These are phyloP conservation scores for Echinochloa phyllopogon DNA, from an alignment of 176 grass and related monocot genomes.

Conservation along the genomic window DNA sequence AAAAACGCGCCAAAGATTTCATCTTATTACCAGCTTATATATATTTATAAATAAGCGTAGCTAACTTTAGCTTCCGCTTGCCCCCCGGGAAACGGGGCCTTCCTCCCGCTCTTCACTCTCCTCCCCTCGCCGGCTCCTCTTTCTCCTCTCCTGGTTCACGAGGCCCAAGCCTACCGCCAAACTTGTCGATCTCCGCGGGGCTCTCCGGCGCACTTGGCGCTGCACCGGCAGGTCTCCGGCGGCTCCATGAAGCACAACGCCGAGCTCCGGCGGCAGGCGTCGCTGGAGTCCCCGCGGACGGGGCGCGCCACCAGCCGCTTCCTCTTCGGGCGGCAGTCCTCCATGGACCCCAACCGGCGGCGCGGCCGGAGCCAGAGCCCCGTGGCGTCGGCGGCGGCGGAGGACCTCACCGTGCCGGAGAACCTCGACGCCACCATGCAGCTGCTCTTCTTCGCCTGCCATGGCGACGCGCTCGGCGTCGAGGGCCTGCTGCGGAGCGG, in stretches of 20 bases:
- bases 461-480: slow-evolving; percentile 69
- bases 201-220: slow-evolving; percentile 62
- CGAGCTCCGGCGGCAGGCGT: slow-evolving; percentile 67
- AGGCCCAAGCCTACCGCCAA: neutral
- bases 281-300: slow-evolving; percentile 63
- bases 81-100: slow-evolving; percentile 37
- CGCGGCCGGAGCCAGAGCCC: slow-evolving; percentile 68
- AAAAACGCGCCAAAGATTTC: slow-evolving; percentile 50
- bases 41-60: slow-evolving; percentile 11
- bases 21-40: neutral
- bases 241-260: slow-evolving; percentile 65
- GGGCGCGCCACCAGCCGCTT: slow-evolving; percentile 57
- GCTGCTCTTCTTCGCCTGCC: slow-evolving; percentile 89
- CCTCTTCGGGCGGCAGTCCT: slow-evolving; percentile 87
- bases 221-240: slow-evolving; percentile 78
- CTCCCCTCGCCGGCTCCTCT: slow-evolving; percentile 37
- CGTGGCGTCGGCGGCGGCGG: slow-evolving; percentile 22
- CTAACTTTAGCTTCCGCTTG: slow-evolving; percentile 31
- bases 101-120: slow-evolving; percentile 38
- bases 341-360: slow-evolving; percentile 82
- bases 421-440: slow-evolving; percentile 94
- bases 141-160: slow-evolving; percentile 30
- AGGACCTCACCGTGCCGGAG: slow-evolving; percentile 75
- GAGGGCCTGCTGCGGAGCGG: slow-evolving; percentile 63
- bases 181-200: slow-evolving; percentile 40